Evolutionary conservation across 495 filamentous ascomycete genomes (phyloP), one percentile per base, ranked within the genome.

Genomic region (Penicillium cosmopolitanum): DNA sequence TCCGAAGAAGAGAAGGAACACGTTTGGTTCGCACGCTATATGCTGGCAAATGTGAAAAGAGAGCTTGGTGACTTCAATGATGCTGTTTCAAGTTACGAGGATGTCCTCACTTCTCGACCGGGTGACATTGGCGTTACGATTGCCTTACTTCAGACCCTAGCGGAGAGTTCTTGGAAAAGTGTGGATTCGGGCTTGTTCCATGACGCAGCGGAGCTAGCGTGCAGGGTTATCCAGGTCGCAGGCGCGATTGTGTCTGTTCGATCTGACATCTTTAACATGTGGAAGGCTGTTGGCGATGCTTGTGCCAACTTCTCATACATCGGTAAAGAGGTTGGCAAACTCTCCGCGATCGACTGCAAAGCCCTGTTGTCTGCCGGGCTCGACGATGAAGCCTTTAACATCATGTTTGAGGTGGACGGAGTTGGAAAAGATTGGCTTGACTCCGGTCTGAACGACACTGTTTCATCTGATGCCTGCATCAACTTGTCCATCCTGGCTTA

Each of bases 21-120:
- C 42, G 87, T 84, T 35, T 99, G 95, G 95, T 98, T 97, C 69
- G 90, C 92, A 7, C 88, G 90, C 62, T 96, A 97, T 67, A 96
- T 99, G 87, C 81, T 97, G n/a, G 94, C 93, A 2, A 97, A 99
- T 59, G 89, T 98, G 16, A 89, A 90, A 66, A 84, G 95, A 40
- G 95, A 98, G 71, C 81, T 98, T 35, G 92, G 93, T 10, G 87
- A 96, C 16, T 96, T 88, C 69, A 90, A 94, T 51, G 88, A 89
- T 34, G 91, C 95, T 10, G 89, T 94, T 61, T 64, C 74, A 12
- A 84, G 88, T 31, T 97, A 98, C 66, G 79, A 84, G 54, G 76
- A 82, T 10, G 90, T 98, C 13, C 77, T 96, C 51, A 69, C 73
- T 3, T 69, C 77, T 13, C 85, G 85, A 5, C 85, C 88, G 0